Percentiles rank a stretch among this genome's conserved stretches.
These are phyloP conservation scores for Dictyostelium brefeldianum DNA, from an alignment of 78 protist genomes.

Conservation along the genomic window DNA sequence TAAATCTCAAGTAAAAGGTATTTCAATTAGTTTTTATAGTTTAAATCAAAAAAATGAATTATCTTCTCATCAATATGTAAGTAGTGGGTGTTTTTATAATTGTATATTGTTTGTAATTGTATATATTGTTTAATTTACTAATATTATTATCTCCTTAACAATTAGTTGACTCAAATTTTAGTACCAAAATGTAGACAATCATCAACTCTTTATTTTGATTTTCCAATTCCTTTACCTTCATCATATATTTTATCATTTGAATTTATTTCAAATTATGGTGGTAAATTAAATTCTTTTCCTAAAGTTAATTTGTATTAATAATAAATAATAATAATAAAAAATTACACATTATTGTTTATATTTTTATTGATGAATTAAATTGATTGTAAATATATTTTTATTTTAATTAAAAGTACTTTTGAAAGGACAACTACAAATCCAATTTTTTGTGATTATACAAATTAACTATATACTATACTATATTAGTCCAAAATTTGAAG, in stretches of 20 bases:
- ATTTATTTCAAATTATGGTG: constrained; percentile 73
- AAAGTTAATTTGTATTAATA: constrained; percentile 10
- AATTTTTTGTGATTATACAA: too few relatives aligned
- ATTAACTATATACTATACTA: too few relatives aligned
- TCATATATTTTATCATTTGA: constrained; percentile 30
- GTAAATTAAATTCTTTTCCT: constrained; percentile 27
- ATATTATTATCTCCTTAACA: neutral
- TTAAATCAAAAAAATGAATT: constrained; percentile 64
- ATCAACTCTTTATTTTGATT: constrained; percentile 65
- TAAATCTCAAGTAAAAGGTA: constrained; percentile 59
- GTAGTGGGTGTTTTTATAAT: neutral
- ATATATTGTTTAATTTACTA: neutral
- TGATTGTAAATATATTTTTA: too few relatives aligned
- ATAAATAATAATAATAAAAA: too few relatives aligned
- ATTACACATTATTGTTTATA: too few relatives aligned
- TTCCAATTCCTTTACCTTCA: constrained; percentile 47
- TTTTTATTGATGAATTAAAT: too few relatives aligned
- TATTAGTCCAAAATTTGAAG: too few relatives aligned
- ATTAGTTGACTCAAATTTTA: constrained; percentile 36
- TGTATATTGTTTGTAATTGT: too few relatives aligned
- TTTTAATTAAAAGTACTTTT: too few relatives aligned
- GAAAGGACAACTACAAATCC: too few relatives aligned
- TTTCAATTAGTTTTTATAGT: constrained; percentile 23
- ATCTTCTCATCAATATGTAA: constrained; percentile 39
- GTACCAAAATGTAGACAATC: constrained; percentile 57